These are phyloP conservation scores for Bipolaris cookei DNA, from an alignment of 2,329 filamentous ascomycete genomes.

Conservation along the genomic window DNA sequence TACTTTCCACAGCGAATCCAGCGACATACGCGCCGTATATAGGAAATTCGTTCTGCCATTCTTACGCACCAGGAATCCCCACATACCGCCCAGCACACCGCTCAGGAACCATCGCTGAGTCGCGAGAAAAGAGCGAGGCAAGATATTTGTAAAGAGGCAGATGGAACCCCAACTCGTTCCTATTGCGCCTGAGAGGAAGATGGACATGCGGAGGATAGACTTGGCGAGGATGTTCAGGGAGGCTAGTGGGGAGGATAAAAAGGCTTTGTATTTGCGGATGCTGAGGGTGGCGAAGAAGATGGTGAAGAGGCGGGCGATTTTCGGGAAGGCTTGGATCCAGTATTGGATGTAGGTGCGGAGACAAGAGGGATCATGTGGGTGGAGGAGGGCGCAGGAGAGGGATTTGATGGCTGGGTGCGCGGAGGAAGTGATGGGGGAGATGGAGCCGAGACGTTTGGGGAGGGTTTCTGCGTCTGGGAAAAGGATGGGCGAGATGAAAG, in stretches of 20 bases:
- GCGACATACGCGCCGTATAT: constrained; percentile 76
- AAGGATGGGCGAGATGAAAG: constrained; percentile 83
- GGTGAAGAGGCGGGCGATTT: constrained; percentile 77
- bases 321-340: constrained; percentile 82
- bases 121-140: constrained; percentile 76
- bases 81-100: constrained; percentile 83
- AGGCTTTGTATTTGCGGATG: constrained; percentile 69
- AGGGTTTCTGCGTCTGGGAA: constrained; percentile 74
- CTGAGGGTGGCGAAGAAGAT: constrained; percentile 75
- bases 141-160: constrained; percentile 82
- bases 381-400: constrained; percentile 86
- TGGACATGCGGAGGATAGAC: constrained; percentile 73
- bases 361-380: constrained; percentile 87
- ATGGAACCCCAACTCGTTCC: constrained; percentile 87
- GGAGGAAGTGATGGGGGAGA: constrained; percentile 78
- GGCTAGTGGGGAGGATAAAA: constrained; percentile 72
- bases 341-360: constrained; percentile 85
- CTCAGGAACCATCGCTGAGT: constrained; percentile 90
- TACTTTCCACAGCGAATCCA: constrained; percentile 89
- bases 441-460: constrained; percentile 67
- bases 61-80: constrained; percentile 76
- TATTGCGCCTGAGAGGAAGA: constrained; percentile 82
- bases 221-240: constrained; percentile 71
- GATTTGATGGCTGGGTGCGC: constrained; percentile 87
- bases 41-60: constrained; percentile 70